Evolutionary conservation across 1,284 basidiomycete species (phyloP).

Genomic region (Pseudozyma tsukubaensis): DNA sequence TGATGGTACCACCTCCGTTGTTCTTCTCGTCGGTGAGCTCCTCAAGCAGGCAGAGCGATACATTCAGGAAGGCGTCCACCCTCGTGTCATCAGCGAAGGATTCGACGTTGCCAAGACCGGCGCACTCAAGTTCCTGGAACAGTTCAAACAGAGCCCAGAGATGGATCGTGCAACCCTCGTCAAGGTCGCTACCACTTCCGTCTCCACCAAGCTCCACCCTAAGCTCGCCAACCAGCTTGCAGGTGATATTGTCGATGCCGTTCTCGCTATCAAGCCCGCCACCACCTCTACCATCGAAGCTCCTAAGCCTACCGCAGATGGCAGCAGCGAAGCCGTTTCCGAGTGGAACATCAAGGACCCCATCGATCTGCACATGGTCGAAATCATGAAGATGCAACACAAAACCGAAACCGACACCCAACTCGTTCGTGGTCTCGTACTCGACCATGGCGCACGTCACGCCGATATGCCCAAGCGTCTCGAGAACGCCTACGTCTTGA

Average conservation of each 20-base stretch:
- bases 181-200: constrained; percentile 91
- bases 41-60: constrained; percentile 98
- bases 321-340: constrained; percentile 56
- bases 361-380: constrained; percentile 99
- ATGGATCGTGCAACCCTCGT: constrained; percentile 91
- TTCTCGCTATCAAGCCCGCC: constrained; percentile 80
- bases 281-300: constrained; percentile 48
- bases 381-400: constrained; percentile 99
- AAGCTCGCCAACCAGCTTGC: constrained; percentile 88
- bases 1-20: constrained; percentile 97
- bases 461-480: constrained; percentile 99
- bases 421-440: constrained; percentile 90
- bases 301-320: constrained; percentile 57
- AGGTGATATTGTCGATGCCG: constrained; percentile 93
- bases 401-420: constrained; percentile 98
- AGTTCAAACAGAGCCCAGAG: constrained; percentile 79
- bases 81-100: constrained; percentile 92
- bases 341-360: constrained; percentile 72
- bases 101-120: constrained; percentile 98
- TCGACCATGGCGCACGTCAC: constrained; percentile 93
- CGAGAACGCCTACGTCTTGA: constrained; percentile 95
- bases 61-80: constrained; percentile 98
- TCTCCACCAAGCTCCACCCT: constrained; percentile 90
- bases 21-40: constrained; percentile 94
- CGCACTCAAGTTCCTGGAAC: constrained; percentile 92